These are phyloP conservation scores for Fusarium scirpi DNA, from an alignment of 2,329 filamentous ascomycete species.

Conservation along the genomic window DNA sequence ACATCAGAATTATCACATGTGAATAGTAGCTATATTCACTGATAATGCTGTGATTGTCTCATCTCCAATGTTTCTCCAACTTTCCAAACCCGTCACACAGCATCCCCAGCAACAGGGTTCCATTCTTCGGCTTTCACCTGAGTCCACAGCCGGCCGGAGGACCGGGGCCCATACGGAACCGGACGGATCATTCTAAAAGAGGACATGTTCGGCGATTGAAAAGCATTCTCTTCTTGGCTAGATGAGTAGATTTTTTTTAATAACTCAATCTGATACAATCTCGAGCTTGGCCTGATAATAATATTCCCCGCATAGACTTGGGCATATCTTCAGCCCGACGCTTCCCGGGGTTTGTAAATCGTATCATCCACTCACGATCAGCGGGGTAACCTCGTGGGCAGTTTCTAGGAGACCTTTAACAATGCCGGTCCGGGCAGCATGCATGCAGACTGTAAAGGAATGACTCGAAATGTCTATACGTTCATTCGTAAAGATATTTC, in stretches of 20 bases:
- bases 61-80: constrained; percentile 33
- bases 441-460: neutral
- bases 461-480: neutral
- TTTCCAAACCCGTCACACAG: constrained; percentile 28
- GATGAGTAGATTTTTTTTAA: neutral
- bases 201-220: constrained; percentile 35
- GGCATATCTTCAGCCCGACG: constrained; percentile 22
- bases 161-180: constrained; percentile 28
- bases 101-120: constrained; percentile 32
- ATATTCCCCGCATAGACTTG: constrained; percentile 27
- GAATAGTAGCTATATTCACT: neutral
- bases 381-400: constrained; percentile 44
- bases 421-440: constrained; percentile 34
- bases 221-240: neutral
- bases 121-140: constrained; percentile 26
- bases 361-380: constrained; percentile 44
- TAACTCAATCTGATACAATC: neutral
- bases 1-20: neutral
- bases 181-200: constrained; percentile 33
- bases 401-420: constrained; percentile 2
- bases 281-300: neutral
- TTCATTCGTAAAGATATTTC: constrained; percentile 15
- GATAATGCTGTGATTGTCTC: constrained; percentile 1
- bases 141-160: constrained; percentile 39
- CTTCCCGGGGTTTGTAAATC: constrained; percentile 18